Base-by-base conservation (phyloP, 805 yeast species). In the Blastobotrys parvus region DNA sequence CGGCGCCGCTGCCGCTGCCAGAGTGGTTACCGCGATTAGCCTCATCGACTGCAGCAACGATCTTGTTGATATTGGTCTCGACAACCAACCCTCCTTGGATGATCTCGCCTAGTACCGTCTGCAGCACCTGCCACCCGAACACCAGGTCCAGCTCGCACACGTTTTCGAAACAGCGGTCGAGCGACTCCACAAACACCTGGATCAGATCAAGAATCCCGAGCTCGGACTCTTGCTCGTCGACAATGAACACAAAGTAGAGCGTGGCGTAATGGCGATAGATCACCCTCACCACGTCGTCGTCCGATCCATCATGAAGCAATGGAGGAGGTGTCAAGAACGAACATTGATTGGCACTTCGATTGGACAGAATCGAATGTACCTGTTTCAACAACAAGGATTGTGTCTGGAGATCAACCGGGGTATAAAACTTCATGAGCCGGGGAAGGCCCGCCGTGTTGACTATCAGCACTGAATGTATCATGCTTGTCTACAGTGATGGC, bases 71-170 rank as follows among this genome's bases (percentile, higher is more conserved):
- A 52, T 81, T 86, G 1, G 97, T 89, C 59, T 92, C 98, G 30
- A 92, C 84, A 6, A 92, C 98, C 94, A 92, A 82, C 0, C 98
- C 98, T 20, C 97, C 98, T 60, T 92, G 97, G 1, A 92, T 81
- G 27, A 92, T 82, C 56, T 92, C 97, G 55, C 57, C 64, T 39
- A 89, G 62, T 1, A 90, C 96, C 1, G 94, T 82, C 59, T 90
- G 94, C 25, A 90, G 67, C 3, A 88, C 94, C 63, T 92, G 97
- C 97, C 98, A 92, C 15, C 97, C 97, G 65, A 89, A 90, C n/a
- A 92, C 96, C 49, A 92, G 70, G 64, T 92, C 98, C 53, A 92
- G 70, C 59, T 92, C 98, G 61, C 96, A 89, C 4, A 92, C 98
- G 56, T 88, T 89, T 48, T 80, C 80, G 64, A 92, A 92, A 62